Base-by-base conservation (phyloP, 1,284 basidiomycete genomes). In the Ceratobasidium theobromae region DNA sequence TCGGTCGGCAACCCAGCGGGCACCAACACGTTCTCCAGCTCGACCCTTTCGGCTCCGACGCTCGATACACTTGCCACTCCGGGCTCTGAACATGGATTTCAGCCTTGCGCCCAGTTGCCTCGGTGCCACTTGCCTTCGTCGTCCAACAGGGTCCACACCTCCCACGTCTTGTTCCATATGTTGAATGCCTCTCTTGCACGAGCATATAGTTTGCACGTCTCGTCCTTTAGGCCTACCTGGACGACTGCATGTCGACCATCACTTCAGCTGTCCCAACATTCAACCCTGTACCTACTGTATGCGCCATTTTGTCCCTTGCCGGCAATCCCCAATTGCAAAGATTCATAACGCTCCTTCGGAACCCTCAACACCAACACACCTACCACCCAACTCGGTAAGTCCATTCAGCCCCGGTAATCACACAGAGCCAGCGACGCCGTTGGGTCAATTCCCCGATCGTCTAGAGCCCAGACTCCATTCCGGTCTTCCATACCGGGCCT, bases 161-260 rank as follows among this genome's bases (percentile, higher is more conserved):
- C 48, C 48, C 58, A 62, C 38, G 45, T 18, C 48, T 52, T 62
- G 58, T 62, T 35, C 58, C 58, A 62, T 8, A 11, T 40, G 8
- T 48, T 38, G 1, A 51, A 40, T 48, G 46, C 32, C 6, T 27
- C 35, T 25, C 52, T 51, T 28, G 58, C 58, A 32, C 46, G 58
- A 38, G 23, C 32, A 49, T 40, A 51, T 30, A 21, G 4, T 30
- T 40, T 49, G 8, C 40, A n/a, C 12, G 55, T 25, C 48, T 51
- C 30, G 33, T 51, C 48, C 30, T 27, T 32, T 2, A 62, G 35
- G 52, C 52, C 58, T 27, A 52, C 48, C n/a, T 62, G 45, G 33
- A 62, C 41, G 41, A 51, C 58, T 62, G 25, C 35, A 25, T 48
- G 40, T 14, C 40, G 45, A 2, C 54, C n/a, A 32, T 8, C 18